These are phyloP conservation scores for Quercus berberidifolia DNA, from an alignment of 306 rosid genomes.

Conservation along the genomic window DNA sequence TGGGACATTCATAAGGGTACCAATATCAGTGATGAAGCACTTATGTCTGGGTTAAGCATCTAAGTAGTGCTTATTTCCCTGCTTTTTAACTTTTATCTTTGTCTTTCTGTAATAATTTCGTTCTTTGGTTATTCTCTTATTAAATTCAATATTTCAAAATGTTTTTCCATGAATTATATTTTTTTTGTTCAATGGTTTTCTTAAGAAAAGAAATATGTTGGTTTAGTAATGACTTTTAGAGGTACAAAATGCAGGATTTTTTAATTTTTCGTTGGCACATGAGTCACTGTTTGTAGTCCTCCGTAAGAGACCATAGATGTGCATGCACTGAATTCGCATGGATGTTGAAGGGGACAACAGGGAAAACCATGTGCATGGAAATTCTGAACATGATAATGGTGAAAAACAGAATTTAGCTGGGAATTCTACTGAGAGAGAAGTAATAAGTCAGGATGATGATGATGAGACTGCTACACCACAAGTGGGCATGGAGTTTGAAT, in stretches of 20 bases:
- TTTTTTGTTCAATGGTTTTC: not conserved
- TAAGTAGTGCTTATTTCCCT: too few relatives aligned
- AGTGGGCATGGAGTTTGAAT: constrained; percentile 64
- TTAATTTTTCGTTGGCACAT: constrained; percentile 15
- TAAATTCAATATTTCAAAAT: not conserved
- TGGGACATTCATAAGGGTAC: too few relatives aligned
- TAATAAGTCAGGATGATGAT: constrained; percentile 33
- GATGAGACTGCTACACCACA: constrained; percentile 42
- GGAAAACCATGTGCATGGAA: constrained; percentile 30
- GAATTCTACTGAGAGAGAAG: constrained; percentile 37
- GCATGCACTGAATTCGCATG: constrained; percentile 29
- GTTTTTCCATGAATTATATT: not conserved
- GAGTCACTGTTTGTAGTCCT: constrained; percentile 28
- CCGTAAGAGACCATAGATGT: constrained; percentile 18
- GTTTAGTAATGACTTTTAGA: constrained; percentile 12
- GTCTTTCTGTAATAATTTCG: not conserved
- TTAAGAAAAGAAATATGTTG: not conserved
- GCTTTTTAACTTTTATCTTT: too few relatives aligned
- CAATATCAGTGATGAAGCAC: too few relatives aligned
- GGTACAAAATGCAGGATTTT: constrained; percentile 19
- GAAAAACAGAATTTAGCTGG: constrained; percentile 22
- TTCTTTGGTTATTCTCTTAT: not conserved
- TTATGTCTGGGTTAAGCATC: too few relatives aligned
- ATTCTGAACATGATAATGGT: constrained; percentile 24
- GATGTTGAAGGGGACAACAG: constrained; percentile 41